Percentiles rank a stretch among this genome's conserved stretches.
These are phyloP conservation scores for Amyloporia xantha DNA, from an alignment of 768 basidiomycete species.

Conservation along the genomic window DNA sequence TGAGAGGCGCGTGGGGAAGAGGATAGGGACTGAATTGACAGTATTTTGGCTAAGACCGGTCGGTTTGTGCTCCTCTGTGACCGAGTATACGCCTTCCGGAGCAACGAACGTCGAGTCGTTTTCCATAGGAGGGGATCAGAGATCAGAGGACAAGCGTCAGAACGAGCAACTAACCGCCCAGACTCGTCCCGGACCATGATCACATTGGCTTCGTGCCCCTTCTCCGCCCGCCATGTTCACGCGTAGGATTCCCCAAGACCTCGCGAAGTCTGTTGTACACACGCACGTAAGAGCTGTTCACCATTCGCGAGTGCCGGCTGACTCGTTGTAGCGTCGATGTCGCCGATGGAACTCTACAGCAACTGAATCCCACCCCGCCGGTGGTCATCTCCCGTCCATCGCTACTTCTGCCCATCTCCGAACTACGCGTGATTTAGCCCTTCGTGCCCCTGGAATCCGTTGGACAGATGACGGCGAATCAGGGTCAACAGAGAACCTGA, in stretches of 20 bases:
- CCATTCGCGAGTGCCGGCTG: no score
- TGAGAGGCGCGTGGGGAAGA: slow-evolving; percentile 58
- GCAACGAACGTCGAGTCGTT: slow-evolving; percentile 82
- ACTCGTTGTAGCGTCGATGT: neutral
- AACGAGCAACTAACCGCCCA: neutral
- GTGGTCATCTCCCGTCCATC: slow-evolving; percentile 69
- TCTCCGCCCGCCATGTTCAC: neutral
- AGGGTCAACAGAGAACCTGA: slow-evolving; percentile 35
- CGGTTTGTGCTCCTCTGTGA: slow-evolving; percentile 82
- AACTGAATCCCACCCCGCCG: slow-evolving; percentile 65
- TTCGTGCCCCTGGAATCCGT: slow-evolving; percentile 65
- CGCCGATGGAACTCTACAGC: slow-evolving; percentile 48
- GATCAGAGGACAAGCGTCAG: neutral
- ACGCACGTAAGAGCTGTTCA: neutral
- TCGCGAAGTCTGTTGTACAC: neutral
- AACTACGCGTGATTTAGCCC: slow-evolving; percentile 57
- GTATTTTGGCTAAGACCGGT: slow-evolving; percentile 34
- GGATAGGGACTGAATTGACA: slow-evolving; percentile 23
- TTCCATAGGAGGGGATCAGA: slow-evolving; percentile 58
- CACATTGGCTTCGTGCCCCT: neutral
- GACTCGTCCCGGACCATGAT: neutral
- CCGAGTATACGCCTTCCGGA: slow-evolving; percentile 84
- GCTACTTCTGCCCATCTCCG: slow-evolving; percentile 62
- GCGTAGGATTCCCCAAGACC: neutral
- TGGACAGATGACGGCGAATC: slow-evolving; percentile 61